phyloP scores from a whole-genome alignment of 495 filamentous ascomycete genomes.

The Venustampulla echinocandica region DNA sequence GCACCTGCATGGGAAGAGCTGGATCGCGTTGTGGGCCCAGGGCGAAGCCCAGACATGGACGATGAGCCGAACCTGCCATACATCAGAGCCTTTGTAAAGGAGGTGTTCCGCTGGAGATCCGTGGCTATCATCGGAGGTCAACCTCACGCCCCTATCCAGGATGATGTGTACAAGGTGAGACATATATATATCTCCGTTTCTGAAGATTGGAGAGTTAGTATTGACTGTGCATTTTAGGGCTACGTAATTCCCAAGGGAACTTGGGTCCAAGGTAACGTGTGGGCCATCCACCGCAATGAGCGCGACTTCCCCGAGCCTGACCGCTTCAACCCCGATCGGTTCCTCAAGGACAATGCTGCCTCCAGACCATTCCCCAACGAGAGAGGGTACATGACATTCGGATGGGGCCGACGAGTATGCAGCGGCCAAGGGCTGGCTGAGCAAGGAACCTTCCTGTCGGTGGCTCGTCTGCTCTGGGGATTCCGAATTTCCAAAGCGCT shows the following conservation, averaged over 20 bases:
- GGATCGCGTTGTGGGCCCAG: conserved; percentile 46
- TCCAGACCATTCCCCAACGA: conserved; percentile 35
- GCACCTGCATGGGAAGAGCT: conserved; percentile 45
- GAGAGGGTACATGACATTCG: conserved; percentile 11
- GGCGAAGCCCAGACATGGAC: conserved; percentile 46
- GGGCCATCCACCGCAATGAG: conserved; percentile 57
- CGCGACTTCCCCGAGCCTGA: conserved; percentile 57
- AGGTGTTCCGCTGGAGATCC: conserved; percentile 55
- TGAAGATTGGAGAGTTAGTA: background rate
- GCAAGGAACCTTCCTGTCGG: conserved; percentile 9
- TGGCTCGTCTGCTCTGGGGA: conserved; percentile 11
- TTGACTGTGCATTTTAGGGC: conserved; percentile 27
- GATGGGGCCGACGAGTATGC: conserved; percentile 16
- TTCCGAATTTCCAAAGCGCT: conserved; percentile 31
- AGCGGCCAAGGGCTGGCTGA: conserved; percentile 14
- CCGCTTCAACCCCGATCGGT: conserved; percentile 44
- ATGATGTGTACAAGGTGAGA: conserved; percentile 42
- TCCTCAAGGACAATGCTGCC: conserved; percentile 25
- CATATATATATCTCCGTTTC: background rate
- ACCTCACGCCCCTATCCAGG: conserved; percentile 51
- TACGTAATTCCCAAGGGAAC: conserved; percentile 44
- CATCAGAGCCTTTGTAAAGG: conserved; percentile 50
- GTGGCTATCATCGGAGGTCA: conserved; percentile 55
- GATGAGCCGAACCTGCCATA: conserved; percentile 52
- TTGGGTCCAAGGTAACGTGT: conserved; percentile 53